Conservation (phyloP, 768 basidiomycete species). For the Neoboletus brunneissimus region DNA sequence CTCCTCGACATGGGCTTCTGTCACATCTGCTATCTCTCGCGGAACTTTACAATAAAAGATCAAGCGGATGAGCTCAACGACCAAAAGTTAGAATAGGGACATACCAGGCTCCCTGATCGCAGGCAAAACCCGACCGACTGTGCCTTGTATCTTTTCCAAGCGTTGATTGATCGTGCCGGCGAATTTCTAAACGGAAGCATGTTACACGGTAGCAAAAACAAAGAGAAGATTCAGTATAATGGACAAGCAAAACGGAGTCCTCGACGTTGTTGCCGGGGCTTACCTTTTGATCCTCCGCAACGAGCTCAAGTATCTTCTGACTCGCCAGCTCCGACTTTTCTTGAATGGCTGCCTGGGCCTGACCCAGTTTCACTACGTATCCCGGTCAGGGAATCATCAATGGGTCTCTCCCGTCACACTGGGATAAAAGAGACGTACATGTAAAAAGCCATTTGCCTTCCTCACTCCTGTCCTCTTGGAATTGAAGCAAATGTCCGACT, state of each 20-base stretch:
- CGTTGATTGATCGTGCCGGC: constrained; percentile 11
- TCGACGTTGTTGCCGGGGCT: neutral
- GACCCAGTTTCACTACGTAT: constrained; percentile 6
- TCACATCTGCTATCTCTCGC: constrained; percentile 9
- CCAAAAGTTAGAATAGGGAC: neutral
- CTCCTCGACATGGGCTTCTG: constrained; percentile 12
- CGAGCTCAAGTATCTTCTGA: constrained; percentile 14
- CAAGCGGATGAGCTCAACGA: neutral
- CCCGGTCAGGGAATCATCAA: neutral
- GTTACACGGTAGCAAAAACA: neutral
- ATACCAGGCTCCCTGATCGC: constrained; percentile 10
- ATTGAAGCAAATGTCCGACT: constrained; percentile 18
- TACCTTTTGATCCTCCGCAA: constrained; percentile 13
- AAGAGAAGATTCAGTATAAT: neutral
- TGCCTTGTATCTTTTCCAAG: constrained; percentile 12
- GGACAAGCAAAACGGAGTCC: neutral
- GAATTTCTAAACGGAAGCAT: constrained; percentile 6
- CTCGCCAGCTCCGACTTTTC: constrained; percentile 17
- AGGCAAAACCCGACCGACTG: constrained; percentile 11
- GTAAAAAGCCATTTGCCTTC: constrained; percentile 14
- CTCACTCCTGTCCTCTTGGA: constrained; percentile 19
- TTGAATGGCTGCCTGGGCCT: constrained; percentile 16
- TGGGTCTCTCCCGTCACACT: too few species aligned
- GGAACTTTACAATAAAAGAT: constrained; percentile 9
- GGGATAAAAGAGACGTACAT: neutral